Percentiles rank a stretch among this genome's conserved stretches.
Evolutionary conservation across 108 stramenopile genomes (phyloP).

Genomic region (Fistulifera solaris): DNA sequence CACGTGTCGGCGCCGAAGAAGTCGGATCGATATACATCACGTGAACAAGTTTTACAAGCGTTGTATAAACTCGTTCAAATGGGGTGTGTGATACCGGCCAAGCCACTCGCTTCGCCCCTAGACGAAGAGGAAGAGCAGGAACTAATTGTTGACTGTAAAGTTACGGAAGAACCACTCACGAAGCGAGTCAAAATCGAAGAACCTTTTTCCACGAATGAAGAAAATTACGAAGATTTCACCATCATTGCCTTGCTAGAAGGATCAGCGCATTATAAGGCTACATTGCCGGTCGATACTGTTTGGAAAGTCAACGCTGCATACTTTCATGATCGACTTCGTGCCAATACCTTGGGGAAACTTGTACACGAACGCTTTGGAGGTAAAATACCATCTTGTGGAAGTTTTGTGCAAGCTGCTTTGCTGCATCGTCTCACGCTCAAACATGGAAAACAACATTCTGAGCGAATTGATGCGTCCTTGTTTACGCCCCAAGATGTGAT

Average conservation of each 20-base stretch:
- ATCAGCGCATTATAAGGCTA: slow-evolving; percentile 27
- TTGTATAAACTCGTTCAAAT: slow-evolving; percentile 38
- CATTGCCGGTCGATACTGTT: slow-evolving; percentile 34
- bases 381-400: slow-evolving; percentile 38
- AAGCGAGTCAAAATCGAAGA: not conserved
- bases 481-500: too few relatives aligned
- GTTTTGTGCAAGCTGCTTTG: slow-evolving; percentile 60
- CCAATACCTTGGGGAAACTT: slow-evolving; percentile 46
- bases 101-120: slow-evolving; percentile 16
- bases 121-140: slow-evolving; percentile 43
- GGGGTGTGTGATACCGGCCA: slow-evolving; percentile 51
- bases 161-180: slow-evolving; percentile 3
- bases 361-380: slow-evolving; percentile 54
- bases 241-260: slow-evolving; percentile 19
- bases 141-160: too few relatives aligned
- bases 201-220: not conserved
- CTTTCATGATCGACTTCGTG: slow-evolving; percentile 67
- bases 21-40: slow-evolving; percentile 20
- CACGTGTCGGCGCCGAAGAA: slow-evolving; percentile 25
- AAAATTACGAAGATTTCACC: slow-evolving; percentile 17
- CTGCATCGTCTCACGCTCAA: slow-evolving; percentile 30
- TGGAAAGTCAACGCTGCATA: slow-evolving; percentile 57
- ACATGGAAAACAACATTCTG: too few relatives aligned
- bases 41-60: slow-evolving; percentile 33
- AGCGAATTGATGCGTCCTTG: too few relatives aligned